These are phyloP conservation scores for Isatis lusitanica DNA, from an alignment of 441 rosid genomes.

Conservation along the genomic window DNA sequence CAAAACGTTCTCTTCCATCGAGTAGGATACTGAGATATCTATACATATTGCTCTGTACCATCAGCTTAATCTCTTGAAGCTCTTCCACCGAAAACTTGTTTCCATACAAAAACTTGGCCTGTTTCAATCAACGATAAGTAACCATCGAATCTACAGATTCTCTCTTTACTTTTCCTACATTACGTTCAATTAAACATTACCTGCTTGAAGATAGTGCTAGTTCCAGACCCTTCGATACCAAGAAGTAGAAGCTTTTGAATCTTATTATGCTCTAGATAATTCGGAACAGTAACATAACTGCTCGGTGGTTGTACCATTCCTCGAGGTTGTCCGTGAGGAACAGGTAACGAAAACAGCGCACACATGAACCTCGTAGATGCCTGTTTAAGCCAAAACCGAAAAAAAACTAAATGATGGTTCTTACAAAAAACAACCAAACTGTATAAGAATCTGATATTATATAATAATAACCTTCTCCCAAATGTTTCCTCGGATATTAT, in stretches of 20 bases:
- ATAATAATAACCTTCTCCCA: conserved; percentile 83
- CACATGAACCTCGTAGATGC: conserved; percentile 79
- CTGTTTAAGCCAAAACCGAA: conserved; percentile 48
- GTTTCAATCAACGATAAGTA: conserved; percentile 34
- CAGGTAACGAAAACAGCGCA: conserved; percentile 77
- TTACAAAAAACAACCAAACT: background rate
- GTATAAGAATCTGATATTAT: background rate
- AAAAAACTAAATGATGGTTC: background rate
- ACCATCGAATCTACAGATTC: background rate
- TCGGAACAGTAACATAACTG: conserved; percentile 48
- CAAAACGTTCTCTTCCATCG: conserved; percentile 98
- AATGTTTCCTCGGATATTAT: conserved; percentile 95
- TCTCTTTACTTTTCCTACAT: background rate
- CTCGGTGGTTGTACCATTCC: conserved; percentile 50
- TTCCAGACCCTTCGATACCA: conserved; percentile 81
- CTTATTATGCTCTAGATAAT: conserved; percentile 67
- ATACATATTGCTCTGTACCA: conserved; percentile 99
- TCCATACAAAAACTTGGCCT: conserved; percentile 98
- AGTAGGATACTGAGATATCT: conserved; percentile 93
- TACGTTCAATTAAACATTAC: conserved; percentile 32
- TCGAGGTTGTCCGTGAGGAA: conserved; percentile 61
- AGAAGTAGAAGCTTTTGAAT: conserved; percentile 71
- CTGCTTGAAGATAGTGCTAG: conserved; percentile 95
- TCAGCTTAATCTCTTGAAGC: conserved; percentile 86
- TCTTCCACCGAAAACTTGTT: conserved; percentile 81